Conservation (phyloP, 1,284 basidiomycete genomes). For the Lignosus rhinocerotis region DNA sequence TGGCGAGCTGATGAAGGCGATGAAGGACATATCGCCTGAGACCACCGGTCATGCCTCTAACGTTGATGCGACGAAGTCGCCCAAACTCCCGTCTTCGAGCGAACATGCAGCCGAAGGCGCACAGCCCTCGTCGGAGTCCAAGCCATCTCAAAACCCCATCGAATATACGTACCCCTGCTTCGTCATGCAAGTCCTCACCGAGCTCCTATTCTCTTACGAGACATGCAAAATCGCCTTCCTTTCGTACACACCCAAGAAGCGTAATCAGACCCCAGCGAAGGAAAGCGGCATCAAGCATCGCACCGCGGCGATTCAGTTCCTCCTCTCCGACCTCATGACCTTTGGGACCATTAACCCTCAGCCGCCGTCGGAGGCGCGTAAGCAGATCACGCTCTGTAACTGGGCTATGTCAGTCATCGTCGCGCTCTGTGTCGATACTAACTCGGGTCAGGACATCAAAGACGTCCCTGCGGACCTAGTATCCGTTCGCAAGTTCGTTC, state of each 20-base stretch:
- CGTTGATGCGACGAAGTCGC: constrained; percentile 5
- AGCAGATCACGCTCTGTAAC: constrained; percentile 68
- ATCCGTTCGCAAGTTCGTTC: constrained; percentile 85
- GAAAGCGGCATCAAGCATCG: constrained; percentile 57
- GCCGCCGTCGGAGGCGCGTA: constrained; percentile 53
- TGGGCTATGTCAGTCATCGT: constrained; percentile 94
- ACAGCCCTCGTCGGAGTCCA: constrained; percentile 2
- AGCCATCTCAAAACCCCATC: constrained; percentile 22
- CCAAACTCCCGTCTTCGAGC: constrained; percentile 4
- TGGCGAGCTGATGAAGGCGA: constrained; percentile 65
- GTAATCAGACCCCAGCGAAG: constrained; percentile 60
- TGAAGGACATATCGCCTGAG: constrained; percentile 41
- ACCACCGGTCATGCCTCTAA: neutral
- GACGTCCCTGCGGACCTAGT: constrained; percentile 79
- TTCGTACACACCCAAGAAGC: constrained; percentile 75
- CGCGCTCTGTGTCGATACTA: constrained; percentile 86
- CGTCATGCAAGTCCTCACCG: constrained; percentile 90
- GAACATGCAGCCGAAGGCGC: constrained; percentile 2
- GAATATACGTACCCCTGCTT: constrained; percentile 79
- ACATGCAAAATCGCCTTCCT: constrained; percentile 88
- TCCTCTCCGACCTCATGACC: constrained; percentile 77
- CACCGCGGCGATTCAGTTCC: constrained; percentile 70
- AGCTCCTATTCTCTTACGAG: constrained; percentile 92
- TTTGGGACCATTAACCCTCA: constrained; percentile 71
- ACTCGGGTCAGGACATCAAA: constrained; percentile 66